These are phyloP conservation scores for Zalaria sp. DNA, from an alignment of 2,329 filamentous ascomycete species.

Conservation along the genomic window DNA sequence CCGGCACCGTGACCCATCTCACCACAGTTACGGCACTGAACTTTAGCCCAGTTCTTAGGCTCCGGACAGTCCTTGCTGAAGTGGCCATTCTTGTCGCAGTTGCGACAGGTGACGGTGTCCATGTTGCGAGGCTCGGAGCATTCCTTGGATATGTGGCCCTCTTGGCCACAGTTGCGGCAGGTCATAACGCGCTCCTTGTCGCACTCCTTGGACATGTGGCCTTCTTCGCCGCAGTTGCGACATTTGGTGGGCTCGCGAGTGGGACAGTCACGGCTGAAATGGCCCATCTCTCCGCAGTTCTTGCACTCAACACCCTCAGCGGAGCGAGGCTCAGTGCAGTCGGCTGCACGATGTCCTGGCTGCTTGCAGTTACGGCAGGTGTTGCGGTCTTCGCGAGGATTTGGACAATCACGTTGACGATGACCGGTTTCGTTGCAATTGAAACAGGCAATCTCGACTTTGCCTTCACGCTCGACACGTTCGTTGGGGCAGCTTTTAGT, in stretches of 20 bases:
- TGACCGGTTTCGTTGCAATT: constrained; percentile 35
- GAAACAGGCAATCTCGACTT: constrained; percentile 33
- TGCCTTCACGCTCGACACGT: constrained; percentile 20
- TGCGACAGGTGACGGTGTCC: constrained; percentile 18
- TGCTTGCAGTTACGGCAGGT: constrained; percentile 5
- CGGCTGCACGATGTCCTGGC: constrained; percentile 17
- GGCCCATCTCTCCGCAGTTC: constrained; percentile 17
- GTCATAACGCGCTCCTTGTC: constrained; percentile 17
- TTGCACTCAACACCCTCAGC: constrained; percentile 18
- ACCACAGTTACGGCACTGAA: constrained; percentile 34
- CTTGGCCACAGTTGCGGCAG: constrained; percentile 15
- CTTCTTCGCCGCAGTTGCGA: constrained; percentile 20
- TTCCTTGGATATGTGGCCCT: constrained; percentile 40
- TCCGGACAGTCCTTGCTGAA: constrained; percentile 51
- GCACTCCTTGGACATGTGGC: constrained; percentile 19
- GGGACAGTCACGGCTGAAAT: constrained; percentile 21
- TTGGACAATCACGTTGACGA: constrained; percentile 21
- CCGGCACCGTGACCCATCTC: constrained; percentile 12
- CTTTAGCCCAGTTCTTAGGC: constrained; percentile 36
- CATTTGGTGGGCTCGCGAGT: constrained; percentile 14
- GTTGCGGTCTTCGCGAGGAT: constrained; percentile 23
- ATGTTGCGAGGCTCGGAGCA: constrained; percentile 40
- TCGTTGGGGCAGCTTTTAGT: constrained; percentile 34
- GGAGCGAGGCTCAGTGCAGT: constrained; percentile 26
- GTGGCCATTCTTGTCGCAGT: constrained; percentile 34